A percentile compares a stretch with the other conserved stretches of the same genome.
Conservation (phyloP, 2,329 filamentous ascomycete species). For the Fusarium sp. region DNA sequence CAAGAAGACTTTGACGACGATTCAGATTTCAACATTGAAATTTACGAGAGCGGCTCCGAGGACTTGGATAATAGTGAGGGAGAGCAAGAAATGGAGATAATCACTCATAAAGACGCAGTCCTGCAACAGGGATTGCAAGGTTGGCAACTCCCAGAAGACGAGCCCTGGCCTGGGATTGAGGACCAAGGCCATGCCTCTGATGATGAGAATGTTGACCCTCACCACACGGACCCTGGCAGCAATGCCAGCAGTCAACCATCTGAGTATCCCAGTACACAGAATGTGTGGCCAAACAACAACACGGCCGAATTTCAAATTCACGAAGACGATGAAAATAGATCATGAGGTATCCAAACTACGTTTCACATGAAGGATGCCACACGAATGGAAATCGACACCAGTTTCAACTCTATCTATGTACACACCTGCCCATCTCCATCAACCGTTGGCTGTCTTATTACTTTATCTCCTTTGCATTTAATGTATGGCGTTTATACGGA, state of each 20-base stretch:
- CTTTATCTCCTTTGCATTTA: slow-evolving; percentile 6
- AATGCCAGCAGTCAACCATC: slow-evolving; percentile 65
- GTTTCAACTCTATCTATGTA: slow-evolving; percentile 15
- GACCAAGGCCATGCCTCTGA: slow-evolving; percentile 61
- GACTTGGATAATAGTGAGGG: slow-evolving; percentile 50
- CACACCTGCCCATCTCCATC: slow-evolving; percentile 5
- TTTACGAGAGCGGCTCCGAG: slow-evolving; percentile 54
- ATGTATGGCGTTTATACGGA: slow-evolving; percentile 29
- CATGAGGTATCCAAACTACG: slow-evolving; percentile 24
- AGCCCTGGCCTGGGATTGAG: slow-evolving; percentile 69
- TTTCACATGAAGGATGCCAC: slow-evolving; percentile 20
- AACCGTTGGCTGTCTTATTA: slow-evolving; percentile 13
- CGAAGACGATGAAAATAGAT: slow-evolving; percentile 52
- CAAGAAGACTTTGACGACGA: slow-evolving; percentile 54
- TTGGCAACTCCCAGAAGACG: slow-evolving; percentile 63
- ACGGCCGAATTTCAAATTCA: slow-evolving; percentile 56
- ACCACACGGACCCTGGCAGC: slow-evolving; percentile 48
- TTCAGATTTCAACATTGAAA: slow-evolving; percentile 54
- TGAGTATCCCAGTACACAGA: slow-evolving; percentile 67
- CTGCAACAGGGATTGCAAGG: slow-evolving; percentile 45
- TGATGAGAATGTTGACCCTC: slow-evolving; percentile 65
- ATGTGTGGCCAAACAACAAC: slow-evolving; percentile 54
- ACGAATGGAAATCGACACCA: slow-evolving; percentile 12
- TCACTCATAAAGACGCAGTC: slow-evolving; percentile 44
- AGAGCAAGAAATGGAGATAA: slow-evolving; percentile 44